phyloP scores from a whole-genome alignment of 108 stramenopile species.

The Nannochloropsis granulata region DNA sequence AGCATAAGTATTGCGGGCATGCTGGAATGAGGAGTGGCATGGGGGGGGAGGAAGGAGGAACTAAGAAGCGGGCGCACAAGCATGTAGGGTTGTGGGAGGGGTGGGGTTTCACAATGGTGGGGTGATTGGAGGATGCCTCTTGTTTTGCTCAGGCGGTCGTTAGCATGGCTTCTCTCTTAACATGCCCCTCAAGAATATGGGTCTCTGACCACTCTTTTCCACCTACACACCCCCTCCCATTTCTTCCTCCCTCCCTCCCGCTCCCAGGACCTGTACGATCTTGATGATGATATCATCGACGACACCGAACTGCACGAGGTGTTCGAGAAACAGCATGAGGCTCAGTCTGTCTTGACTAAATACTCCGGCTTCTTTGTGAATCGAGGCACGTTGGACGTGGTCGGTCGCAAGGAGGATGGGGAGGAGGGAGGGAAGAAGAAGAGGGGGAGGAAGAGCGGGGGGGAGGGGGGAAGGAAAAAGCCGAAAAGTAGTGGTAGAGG shows the following conservation, averaged over 20 bases:
- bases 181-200: no score
- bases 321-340: background rate
- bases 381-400: background rate
- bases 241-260: background rate
- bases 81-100: background rate
- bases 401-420: background rate
- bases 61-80: background rate
- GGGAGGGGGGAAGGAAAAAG: background rate
- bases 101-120: background rate
- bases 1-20: background rate
- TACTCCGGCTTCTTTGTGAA: background rate
- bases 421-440: background rate
- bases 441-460: background rate
- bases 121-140: background rate
- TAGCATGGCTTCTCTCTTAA: no score
- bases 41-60: background rate
- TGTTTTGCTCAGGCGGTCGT: background rate
- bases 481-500: background rate
- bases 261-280: background rate
- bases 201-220: background rate
- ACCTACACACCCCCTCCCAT: background rate
- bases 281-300: background rate
- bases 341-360: background rate
- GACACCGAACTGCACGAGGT: background rate
- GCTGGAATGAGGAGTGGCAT: background rate